Evolutionary conservation across 2,329 filamentous ascomycete species (phyloP), one percentile per base, ranked within the genome.

Genomic region (Sordariomycetes sp.): DNA sequence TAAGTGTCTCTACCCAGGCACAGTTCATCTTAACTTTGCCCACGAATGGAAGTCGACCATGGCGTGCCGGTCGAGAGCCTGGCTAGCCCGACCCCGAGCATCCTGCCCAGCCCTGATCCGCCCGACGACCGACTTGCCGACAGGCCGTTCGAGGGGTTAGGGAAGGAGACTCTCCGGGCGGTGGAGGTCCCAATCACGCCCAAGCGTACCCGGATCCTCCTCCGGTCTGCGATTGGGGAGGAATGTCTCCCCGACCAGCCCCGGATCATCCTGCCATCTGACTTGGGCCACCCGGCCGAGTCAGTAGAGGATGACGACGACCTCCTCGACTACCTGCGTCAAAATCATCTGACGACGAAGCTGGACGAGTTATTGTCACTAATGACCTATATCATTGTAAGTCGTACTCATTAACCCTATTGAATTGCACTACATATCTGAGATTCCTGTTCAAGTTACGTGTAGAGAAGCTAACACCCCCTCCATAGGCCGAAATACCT

Each of bases 311-410:
- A 10, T 1, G 50, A 46, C 40, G 16, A 18, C 18, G 12, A n/a
- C n/a, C n/a, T 58, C 18, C 43, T 46, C 25, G 24, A 43, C 11
- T 58, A 58, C 24, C n/a, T 58, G 6, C 50, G 48, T 20, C 7
- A 46, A 11, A 10, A n/a, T n/a, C 56, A 58, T 16, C 34, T 58
- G 2, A 58, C 56, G 12, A 48, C 35, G 1, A 32, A 58, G 22
- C 34, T 58, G 5, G 56, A 58, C 18, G n/a, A 24, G 20, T 12
- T 58, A 12, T 14, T 58, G 14, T 48, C 56, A 14, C 53, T 40
- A 10, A 58, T 58, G 56, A 58, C 32, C 11, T 58, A 40, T 20
- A 46, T 58, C 18, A 53, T 58, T 43, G 56, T 58, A 58, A 40
- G 56, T 46, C 1, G n/a, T 20, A 2, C 24, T 37, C 2, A 2